A percentile compares a stretch with the other conserved stretches of the same genome.
phyloP scores from a whole-genome alignment of 176 grass and related monocot genomes.

The barley (Hordeum vulgare) region DNA sequence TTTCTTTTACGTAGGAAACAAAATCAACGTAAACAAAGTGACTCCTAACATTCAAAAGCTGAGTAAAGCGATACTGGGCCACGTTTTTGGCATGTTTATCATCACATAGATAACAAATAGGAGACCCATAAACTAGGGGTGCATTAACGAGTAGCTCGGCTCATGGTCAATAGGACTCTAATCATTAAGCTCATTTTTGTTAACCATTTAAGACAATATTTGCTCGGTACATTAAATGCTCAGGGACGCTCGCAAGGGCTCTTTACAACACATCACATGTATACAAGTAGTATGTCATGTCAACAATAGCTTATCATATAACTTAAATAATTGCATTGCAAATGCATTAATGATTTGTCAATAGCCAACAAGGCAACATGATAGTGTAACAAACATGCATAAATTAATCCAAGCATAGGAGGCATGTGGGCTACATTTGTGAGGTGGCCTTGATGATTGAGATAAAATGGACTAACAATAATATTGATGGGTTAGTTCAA shows the following conservation, averaged over 20 bases:
- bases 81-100: neutral
- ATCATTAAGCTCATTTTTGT: neutral
- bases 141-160: neutral
- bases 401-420: neutral
- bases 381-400: neutral
- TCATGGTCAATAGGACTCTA: neutral
- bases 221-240: neutral
- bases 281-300: neutral
- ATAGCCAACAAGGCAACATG: neutral
- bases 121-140: neutral
- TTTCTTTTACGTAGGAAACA: neutral
- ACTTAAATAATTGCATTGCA: neutral
- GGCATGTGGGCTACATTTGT: neutral
- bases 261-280: neutral
- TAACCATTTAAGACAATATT: no score
- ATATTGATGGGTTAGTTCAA: no score
- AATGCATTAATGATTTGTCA: neutral
- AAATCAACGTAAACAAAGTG: neutral
- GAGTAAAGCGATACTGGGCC: neutral
- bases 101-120: neutral
- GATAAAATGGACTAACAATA: neutral
- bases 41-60: neutral
- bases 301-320: neutral
- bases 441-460: neutral
- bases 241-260: no score